Base-by-base conservation (phyloP, 768 basidiomycete species). In the Pulveroboletus sp. region DNA sequence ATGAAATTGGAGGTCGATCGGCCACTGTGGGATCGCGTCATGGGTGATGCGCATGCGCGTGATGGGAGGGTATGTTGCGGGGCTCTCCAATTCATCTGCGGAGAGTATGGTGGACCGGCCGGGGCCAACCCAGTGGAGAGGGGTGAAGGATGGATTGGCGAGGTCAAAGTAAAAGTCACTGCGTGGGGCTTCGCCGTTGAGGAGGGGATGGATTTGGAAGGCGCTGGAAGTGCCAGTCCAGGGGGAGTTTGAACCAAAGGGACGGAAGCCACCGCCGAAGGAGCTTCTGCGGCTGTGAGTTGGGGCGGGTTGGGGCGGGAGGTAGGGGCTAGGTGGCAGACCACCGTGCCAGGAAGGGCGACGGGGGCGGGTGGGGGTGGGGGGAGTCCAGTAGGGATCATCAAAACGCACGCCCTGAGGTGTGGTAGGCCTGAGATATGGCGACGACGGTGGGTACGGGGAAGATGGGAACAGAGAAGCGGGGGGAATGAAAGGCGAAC, bases 1-100 rank as follows among this genome's bases (percentile, higher is more conserved):
- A 11, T 69, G 66, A 55, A 70, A 73, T 38, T 73, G 67, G 42
- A 87, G 62, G 49, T 78, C 74, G 44, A 86, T 72, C 13, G 81
- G 78, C 84, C 84, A 87, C n/a, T 75, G 57, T 0, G 81, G 79
- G 41, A 84, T 70, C 14, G 59, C 53, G 43, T 86, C 81, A 58
- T 77, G 80, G 1, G 73, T 58, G 57, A 88, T 80, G n/a, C 75
- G 73, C 56, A 87, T 73, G 31, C 68, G 72, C 10, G 72, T 75
- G 41, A 80, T 62, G 0, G 75, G 63, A 0, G 85, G 85, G 55
- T 78, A 69, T 9, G 81, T 82, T 16, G 82, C 84, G 4, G 74
- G 68, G 61, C 82, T 70, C 2, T 47, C 49, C 10, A 85, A 69
- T 25, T 82, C 76, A 1, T 78, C 76, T 0, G 55, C 43, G 1